These are phyloP conservation scores for Suaeda aralocaspica DNA, from an alignment of 148 eudicot genomes.

Conservation along the genomic window DNA sequence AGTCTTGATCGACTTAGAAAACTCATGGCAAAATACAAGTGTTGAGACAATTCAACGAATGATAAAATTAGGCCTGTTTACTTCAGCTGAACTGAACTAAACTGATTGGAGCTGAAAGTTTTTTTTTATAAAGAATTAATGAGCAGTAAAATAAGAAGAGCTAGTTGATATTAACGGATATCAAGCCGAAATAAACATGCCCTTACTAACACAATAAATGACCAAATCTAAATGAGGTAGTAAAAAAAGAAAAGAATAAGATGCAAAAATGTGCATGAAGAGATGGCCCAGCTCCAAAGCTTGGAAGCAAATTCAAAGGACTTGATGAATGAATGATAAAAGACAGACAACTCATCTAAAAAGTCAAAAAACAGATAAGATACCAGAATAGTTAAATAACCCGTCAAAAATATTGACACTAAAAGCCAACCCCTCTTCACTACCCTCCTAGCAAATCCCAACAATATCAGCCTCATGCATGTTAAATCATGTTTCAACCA, in stretches of 20 bases:
- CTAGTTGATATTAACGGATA: too few species aligned
- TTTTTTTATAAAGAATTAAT: too few species aligned
- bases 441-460: not conserved
- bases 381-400: not conserved
- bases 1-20: too few species aligned
- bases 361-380: constrained; percentile 17
- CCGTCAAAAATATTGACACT: not conserved
- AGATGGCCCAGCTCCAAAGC: constrained; percentile 17
- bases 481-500: not conserved
- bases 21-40: too few species aligned
- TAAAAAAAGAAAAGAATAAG: not conserved
- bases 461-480: not conserved
- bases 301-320: constrained; percentile 22
- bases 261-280: constrained; percentile 8
- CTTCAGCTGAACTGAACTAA: too few species aligned
- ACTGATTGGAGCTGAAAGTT: too few species aligned
- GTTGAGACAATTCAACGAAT: too few species aligned
- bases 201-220: not conserved
- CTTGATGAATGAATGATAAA: too few species aligned
- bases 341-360: constrained; percentile 18
- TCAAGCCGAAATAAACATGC: too few species aligned
- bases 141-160: too few species aligned
- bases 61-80: too few species aligned
- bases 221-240: not conserved
- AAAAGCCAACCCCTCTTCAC: not conserved